Conservation (phyloP, 306 rosid genomes). For the Fragaria vesca region DNA sequence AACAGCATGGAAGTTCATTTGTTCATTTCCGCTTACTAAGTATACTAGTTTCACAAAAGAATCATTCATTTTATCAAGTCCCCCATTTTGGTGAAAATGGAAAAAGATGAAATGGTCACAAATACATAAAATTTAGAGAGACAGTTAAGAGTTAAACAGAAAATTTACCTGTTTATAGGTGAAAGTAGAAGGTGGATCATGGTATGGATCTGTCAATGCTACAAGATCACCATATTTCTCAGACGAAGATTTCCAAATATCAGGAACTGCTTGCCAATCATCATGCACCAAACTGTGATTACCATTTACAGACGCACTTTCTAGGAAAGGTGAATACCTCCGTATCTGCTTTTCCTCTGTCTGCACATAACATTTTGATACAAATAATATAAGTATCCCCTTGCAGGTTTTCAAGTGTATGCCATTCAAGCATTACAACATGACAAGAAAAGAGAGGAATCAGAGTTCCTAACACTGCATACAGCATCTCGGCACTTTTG, state of each 20-base stretch:
- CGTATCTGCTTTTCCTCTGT: slow-evolving; percentile 44
- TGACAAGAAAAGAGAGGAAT: background rate
- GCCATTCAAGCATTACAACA: background rate
- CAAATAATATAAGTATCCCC: background rate
- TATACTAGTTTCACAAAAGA: background rate
- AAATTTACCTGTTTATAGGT: slow-evolving; percentile 64
- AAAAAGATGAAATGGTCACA: background rate
- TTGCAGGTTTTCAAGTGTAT: background rate
- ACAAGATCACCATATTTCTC: slow-evolving; percentile 76
- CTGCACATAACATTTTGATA: slow-evolving; percentile 31
- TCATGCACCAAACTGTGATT: slow-evolving; percentile 41
- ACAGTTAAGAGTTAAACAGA: background rate
- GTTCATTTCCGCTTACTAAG: background rate
- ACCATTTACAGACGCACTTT: slow-evolving; percentile 50
- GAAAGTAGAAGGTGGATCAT: slow-evolving; percentile 75
- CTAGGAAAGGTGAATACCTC: slow-evolving; percentile 69
- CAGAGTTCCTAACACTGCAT: background rate
- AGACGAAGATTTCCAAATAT: slow-evolving; percentile 84
- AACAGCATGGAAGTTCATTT: background rate
- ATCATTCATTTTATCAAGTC: background rate
- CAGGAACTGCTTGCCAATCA: slow-evolving; percentile 93
- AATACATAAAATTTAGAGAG: background rate
- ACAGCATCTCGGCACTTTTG: background rate
- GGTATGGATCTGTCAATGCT: slow-evolving; percentile 79
- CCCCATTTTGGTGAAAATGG: background rate